A percentile compares a stretch with the other conserved stretches of the same genome.
These are phyloP conservation scores for Apiotrichum sp. DNA, from an alignment of 1,284 basidiomycete species.

Conservation along the genomic window DNA sequence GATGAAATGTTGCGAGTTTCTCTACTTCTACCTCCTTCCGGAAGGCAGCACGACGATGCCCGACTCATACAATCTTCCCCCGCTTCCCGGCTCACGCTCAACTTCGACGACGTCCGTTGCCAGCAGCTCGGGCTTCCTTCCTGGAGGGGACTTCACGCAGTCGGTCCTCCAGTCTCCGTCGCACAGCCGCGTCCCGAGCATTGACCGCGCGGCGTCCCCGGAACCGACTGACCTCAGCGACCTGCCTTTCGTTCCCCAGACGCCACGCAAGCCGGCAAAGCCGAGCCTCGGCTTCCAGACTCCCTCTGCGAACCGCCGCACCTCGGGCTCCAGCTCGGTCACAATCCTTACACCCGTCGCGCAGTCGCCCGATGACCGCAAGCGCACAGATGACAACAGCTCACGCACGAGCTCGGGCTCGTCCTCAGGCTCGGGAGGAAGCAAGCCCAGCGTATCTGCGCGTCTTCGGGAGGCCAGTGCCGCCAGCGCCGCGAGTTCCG, in stretches of 20 bases:
- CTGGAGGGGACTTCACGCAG: background rate
- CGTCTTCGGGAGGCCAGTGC: background rate
- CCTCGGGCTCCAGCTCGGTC: conserved; percentile 20
- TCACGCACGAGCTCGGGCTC: conserved; percentile 2
- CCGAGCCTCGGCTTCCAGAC: conserved; percentile 40
- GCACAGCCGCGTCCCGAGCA: conserved; percentile 1
- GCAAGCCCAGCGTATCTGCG: too few species aligned
- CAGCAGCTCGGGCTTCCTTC: background rate
- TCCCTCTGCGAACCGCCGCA: conserved; percentile 24
- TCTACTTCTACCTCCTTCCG: conserved; percentile 85
- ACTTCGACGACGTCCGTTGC: background rate
- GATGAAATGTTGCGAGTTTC: conserved; percentile 87
- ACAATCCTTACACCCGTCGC: conserved; percentile 25
- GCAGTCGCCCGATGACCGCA: conserved; percentile 20
- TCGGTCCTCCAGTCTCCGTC: background rate
- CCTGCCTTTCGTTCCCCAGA: conserved; percentile 40
- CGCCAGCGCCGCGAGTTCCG: too few species aligned
- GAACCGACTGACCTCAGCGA: background rate
- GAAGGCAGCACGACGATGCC: conserved; percentile 48
- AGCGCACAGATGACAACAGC: background rate
- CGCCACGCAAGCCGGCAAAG: conserved; percentile 34
- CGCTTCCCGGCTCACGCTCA: background rate
- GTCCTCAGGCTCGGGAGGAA: too few species aligned
- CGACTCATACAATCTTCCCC: background rate
- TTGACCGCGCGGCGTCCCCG: background rate